Base-by-base conservation (phyloP, 148 eudicot species). In the Bassia scoparia region DNA sequence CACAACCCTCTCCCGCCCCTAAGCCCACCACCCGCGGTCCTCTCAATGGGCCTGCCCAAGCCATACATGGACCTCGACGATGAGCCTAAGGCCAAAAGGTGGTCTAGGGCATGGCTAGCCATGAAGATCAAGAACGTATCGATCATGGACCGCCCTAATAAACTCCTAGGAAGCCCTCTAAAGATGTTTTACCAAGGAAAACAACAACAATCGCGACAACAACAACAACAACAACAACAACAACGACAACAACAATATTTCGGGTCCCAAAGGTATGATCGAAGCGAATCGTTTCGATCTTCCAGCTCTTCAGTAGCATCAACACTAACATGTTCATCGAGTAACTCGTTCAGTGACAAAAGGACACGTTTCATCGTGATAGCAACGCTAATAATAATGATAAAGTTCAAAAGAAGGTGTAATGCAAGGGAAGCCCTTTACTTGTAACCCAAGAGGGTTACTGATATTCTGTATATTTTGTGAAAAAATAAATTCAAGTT, bases 1-100 rank as follows among this genome's bases (percentile, higher is more conserved):
- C 82, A 86, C 4, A 77, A 80, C 27, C 52, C 61, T 2, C 30
- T 86, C 18, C 87, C 86, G 5, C 89, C 90, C 8, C 76, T 85
- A 0, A 83, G 85, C 41, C 96, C 96, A 2, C 87, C 96, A 2
- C 90, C 92, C 0, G 79, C 84, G 0, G 63, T 79, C n/a, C 84
- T 83, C 26, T 75, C 87, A 67, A 67, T 72, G 70, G 78, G 74
- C 38, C 71, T 88, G 2, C 85, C 87, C 0, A 85, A 60, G 30
- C 87, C 87, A 13, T 73, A 60, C 71, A 52, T 34, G 23, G 61
- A 52, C 17, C n/a, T 56, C 60, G 3, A 34, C 20, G 33, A 70
- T 38, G 81, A 66, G 68, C 61, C 72, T 11, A 78, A 74, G 46
- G 61, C 69, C 9, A 71, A 18, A 64, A 76, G 34, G 61, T 80